A percentile compares a stretch with the other conserved stretches of the same genome.
These are phyloP conservation scores for Chlamydomonas sp. DNA, from an alignment of 139 green algal species.

Conservation along the genomic window DNA sequence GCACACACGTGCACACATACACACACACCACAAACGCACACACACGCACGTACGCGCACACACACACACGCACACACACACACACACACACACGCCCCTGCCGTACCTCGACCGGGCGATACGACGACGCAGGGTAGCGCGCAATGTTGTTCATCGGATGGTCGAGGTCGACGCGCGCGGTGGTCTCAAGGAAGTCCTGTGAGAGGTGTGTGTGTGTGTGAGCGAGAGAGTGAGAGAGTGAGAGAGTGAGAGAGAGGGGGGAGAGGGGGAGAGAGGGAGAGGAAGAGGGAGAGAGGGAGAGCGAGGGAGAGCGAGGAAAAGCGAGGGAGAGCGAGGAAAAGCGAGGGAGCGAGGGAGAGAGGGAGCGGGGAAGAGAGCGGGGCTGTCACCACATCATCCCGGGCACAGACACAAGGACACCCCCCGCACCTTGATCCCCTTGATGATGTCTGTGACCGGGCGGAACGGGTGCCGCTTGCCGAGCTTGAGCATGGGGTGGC, in stretches of 20 bases:
- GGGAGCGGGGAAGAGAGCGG: too few relatives aligned
- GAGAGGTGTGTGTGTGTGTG: neutral
- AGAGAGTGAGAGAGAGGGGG: neutral
- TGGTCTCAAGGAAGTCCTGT: conserved; percentile 21
- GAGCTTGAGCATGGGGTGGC: conserved; percentile 22
- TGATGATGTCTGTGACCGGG: conserved; percentile 35
- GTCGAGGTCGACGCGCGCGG: conserved; percentile 50
- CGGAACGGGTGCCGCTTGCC: conserved; percentile 64
- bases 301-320: neutral
- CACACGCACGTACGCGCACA: neutral
- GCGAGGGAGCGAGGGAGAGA: too few relatives aligned
- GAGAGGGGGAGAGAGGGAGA: neutral
- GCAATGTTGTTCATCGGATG: conserved; percentile 34
- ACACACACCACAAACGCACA: too few relatives aligned
- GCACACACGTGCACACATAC: too few relatives aligned
- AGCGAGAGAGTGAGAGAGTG: neutral
- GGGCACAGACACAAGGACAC: neutral
- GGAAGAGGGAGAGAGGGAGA: neutral
- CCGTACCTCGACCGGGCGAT: conserved; percentile 48
- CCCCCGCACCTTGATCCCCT: conserved; percentile 31
- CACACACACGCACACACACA: neutral
- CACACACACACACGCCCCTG: neutral
- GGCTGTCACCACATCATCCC: too few relatives aligned
- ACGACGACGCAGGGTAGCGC: conserved; percentile 38
- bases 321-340: neutral